Evolutionary conservation across 1,284 basidiomycete species (phyloP).

Genomic region (Cronartium quercuum): DNA sequence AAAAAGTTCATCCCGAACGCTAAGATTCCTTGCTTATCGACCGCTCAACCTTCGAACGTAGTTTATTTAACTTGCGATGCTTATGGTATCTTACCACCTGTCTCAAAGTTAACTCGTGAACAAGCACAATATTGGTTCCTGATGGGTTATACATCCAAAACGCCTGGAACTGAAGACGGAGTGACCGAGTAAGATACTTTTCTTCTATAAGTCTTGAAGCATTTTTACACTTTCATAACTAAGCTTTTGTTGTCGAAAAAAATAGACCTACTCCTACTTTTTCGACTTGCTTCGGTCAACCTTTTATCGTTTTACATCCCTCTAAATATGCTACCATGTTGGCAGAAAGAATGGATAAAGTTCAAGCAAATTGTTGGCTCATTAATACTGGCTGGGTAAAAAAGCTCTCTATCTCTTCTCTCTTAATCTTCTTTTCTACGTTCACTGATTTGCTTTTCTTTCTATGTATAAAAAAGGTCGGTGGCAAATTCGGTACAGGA

Average conservation of each 20-base stretch:
- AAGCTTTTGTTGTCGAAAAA: neutral
- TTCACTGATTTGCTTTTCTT: constrained; percentile 47
- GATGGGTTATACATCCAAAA: constrained; percentile 57
- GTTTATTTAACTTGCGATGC: constrained; percentile 79
- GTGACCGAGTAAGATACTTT: constrained; percentile 63
- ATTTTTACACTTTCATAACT: neutral
- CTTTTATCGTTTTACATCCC: constrained; percentile 91
- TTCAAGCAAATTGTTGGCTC: constrained; percentile 92
- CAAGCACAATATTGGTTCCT: constrained; percentile 77
- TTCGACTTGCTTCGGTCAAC: constrained; percentile 97
- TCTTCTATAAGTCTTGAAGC: neutral
- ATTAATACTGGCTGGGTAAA: constrained; percentile 99
- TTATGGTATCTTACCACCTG: constrained; percentile 94
- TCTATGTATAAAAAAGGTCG: constrained; percentile 56
- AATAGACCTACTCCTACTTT: constrained; percentile 83
- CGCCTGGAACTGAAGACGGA: constrained; percentile 96
- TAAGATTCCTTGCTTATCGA: constrained; percentile 78
- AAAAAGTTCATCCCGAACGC: constrained; percentile 90
- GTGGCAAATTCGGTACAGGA: constrained; percentile 33
- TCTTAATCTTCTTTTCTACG: neutral
- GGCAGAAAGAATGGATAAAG: constrained; percentile 83
- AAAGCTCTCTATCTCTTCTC: too few relatives aligned
- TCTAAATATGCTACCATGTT: constrained; percentile 88
- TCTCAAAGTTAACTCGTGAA: constrained; percentile 83
- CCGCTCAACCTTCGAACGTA: constrained; percentile 63